Evolutionary conservation across 2,329 filamentous ascomycete genomes (phyloP).

Genomic region (Fusarium sublunatum): DNA sequence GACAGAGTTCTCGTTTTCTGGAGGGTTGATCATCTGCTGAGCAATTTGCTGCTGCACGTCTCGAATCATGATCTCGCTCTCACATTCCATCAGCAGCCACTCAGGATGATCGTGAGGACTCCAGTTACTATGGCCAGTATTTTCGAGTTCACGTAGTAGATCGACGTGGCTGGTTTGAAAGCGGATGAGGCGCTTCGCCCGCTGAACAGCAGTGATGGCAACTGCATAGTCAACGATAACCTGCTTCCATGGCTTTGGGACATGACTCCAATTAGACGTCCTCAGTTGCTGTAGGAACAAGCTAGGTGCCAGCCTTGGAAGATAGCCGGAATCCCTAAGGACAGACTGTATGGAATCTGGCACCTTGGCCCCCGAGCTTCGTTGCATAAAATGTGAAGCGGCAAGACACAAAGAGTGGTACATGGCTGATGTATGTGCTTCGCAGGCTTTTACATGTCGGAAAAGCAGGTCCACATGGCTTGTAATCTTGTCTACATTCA

Average conservation of each 20-base stretch:
- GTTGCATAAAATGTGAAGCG: neutral
- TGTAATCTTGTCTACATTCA: neutral
- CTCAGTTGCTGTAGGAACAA: slow-evolving; percentile 53
- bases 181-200: slow-evolving; percentile 54
- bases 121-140: slow-evolving; percentile 68
- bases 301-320: slow-evolving; percentile 47
- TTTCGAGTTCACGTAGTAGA: slow-evolving; percentile 57
- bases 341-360: neutral
- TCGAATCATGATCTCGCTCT: slow-evolving; percentile 71
- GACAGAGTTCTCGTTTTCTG: slow-evolving; percentile 58
- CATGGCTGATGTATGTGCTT: neutral
- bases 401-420: slow-evolving; percentile 3
- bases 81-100: slow-evolving; percentile 72
- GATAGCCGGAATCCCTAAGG: neutral
- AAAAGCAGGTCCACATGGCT: neutral
- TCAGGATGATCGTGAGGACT: slow-evolving; percentile 64
- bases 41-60: slow-evolving; percentile 69
- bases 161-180: slow-evolving; percentile 43
- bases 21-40: slow-evolving; percentile 61
- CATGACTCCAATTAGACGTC: slow-evolving; percentile 39
- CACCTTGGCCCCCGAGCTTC: neutral
- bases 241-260: slow-evolving; percentile 50
- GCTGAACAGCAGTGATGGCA: slow-evolving; percentile 55
- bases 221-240: slow-evolving; percentile 55
- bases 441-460: slow-evolving; percentile 9